A percentile compares a stretch with the other conserved stretches of the same genome.
phyloP scores from a whole-genome alignment of 2,329 filamentous ascomycete species.

The Curvularia lunata region DNA sequence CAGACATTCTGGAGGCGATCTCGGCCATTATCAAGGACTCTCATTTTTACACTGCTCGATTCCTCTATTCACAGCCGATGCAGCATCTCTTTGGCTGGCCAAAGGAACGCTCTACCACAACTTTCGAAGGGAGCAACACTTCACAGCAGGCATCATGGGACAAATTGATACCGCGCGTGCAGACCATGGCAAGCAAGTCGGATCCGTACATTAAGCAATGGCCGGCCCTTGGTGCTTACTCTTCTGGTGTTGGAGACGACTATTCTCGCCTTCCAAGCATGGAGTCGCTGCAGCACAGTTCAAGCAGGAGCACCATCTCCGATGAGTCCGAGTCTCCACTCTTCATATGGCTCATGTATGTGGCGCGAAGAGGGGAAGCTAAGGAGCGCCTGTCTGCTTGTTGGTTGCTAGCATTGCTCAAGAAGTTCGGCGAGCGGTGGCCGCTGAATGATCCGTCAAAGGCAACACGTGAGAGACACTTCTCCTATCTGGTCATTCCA shows the following conservation, averaged over 20 bases:
- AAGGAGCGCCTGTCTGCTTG: constrained; percentile 52
- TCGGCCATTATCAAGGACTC: constrained; percentile 79
- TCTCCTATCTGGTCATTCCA: constrained; percentile 55
- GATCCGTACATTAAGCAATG: constrained; percentile 53
- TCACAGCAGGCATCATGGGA: constrained; percentile 37
- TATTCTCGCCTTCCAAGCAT: constrained; percentile 43
- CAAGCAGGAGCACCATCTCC: constrained; percentile 39
- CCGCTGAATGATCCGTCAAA: constrained; percentile 47
- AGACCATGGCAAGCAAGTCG: constrained; percentile 48
- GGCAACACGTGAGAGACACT: constrained; percentile 50
- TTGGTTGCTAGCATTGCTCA: constrained; percentile 47
- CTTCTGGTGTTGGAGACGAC: constrained; percentile 33
- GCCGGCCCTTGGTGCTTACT: constrained; percentile 51
- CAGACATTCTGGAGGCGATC: constrained; percentile 77
- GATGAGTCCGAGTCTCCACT: constrained; percentile 56
- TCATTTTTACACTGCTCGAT: constrained; percentile 74
- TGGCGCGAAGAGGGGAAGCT: constrained; percentile 52
- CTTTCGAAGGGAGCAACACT: constrained; percentile 29
- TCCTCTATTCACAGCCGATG: constrained; percentile 53
- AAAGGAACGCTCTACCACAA: constrained; percentile 29
- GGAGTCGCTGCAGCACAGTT: constrained; percentile 38
- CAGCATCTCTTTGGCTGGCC: constrained; percentile 43
- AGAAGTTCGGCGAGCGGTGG: constrained; percentile 47
- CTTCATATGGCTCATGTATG: constrained; percentile 56
- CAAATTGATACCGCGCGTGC: constrained; percentile 48